phyloP scores from a whole-genome alignment of 2,329 filamentous ascomycete species.

The Dothideomycetidae sp. region DNA sequence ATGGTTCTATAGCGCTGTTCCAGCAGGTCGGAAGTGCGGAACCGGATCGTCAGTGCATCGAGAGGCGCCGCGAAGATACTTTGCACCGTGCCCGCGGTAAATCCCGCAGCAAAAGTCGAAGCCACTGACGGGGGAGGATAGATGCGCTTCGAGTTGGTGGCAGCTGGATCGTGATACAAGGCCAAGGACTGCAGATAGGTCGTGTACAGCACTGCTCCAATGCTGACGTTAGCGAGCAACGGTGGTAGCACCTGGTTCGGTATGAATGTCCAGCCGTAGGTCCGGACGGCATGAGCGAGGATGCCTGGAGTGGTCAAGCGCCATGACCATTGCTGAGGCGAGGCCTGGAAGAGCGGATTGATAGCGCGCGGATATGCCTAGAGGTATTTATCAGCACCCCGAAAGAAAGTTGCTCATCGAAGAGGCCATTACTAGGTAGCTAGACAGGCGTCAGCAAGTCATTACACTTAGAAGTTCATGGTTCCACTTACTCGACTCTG shows the following conservation, averaged over 20 bases:
- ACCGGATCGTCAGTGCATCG: slow-evolving; percentile 61
- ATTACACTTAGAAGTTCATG: no score
- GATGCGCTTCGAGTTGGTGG: slow-evolving; percentile 44
- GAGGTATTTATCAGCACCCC: neutral
- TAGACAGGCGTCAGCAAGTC: no score
- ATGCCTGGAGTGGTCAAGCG: slow-evolving; percentile 56
- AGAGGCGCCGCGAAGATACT: slow-evolving; percentile 59
- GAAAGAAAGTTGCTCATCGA: slow-evolving; percentile 3
- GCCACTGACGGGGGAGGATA: slow-evolving; percentile 53
- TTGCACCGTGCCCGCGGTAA: slow-evolving; percentile 55
- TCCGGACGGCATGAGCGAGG: slow-evolving; percentile 49
- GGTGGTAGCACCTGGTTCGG: slow-evolving; percentile 66
- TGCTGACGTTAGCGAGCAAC: slow-evolving; percentile 57
- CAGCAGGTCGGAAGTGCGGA: slow-evolving; percentile 49
- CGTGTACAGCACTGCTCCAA: slow-evolving; percentile 62
- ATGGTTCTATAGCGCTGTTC: slow-evolving; percentile 50
- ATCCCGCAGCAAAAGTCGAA: slow-evolving; percentile 55
- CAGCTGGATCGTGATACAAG: slow-evolving; percentile 50
- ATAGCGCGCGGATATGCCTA: slow-evolving; percentile 50
- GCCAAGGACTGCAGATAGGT: slow-evolving; percentile 59
- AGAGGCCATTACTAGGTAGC: slow-evolving; percentile 34
- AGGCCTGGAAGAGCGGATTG: slow-evolving; percentile 39
- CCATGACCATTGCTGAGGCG: slow-evolving; percentile 40
- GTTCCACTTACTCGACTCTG: slow-evolving; percentile 59
- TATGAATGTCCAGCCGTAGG: slow-evolving; percentile 60